Percentiles rank a stretch among this genome's conserved stretches.
These are phyloP conservation scores for Fomitopsis pulvina DNA, from an alignment of 768 basidiomycete species.

Conservation along the genomic window DNA sequence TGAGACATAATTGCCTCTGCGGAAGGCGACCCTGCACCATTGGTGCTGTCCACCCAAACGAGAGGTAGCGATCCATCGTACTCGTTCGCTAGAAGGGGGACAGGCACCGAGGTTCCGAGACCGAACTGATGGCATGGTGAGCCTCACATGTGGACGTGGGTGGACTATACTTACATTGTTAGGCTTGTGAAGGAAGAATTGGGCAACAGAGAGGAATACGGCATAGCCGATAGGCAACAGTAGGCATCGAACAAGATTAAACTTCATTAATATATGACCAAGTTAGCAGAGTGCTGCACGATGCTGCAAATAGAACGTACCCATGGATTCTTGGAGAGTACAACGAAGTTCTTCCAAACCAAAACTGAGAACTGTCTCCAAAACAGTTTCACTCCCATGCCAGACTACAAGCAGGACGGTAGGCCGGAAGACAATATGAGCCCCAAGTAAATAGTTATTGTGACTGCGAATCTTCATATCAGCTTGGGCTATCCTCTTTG, in stretches of 20 bases:
- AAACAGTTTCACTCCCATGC: slow-evolving; percentile 29
- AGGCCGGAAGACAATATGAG: too few species aligned
- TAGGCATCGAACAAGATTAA: slow-evolving; percentile 57
- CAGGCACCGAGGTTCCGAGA: slow-evolving; percentile 48
- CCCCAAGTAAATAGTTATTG: too few species aligned
- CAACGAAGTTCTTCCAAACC: slow-evolving; percentile 71
- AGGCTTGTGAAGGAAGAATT: slow-evolving; percentile 49
- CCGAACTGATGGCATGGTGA: slow-evolving; percentile 40
- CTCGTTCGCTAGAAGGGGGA: slow-evolving; percentile 38
- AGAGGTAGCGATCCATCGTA: slow-evolving; percentile 49
- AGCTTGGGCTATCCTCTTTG: too few species aligned
- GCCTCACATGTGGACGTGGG: neutral
- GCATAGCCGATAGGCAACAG: slow-evolving; percentile 61
- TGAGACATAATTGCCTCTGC: slow-evolving; percentile 53
- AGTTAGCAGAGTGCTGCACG: too few species aligned
- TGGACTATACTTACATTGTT: slow-evolving; percentile 43
- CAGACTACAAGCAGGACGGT: neutral
- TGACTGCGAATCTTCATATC: too few species aligned
- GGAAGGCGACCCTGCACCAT: slow-evolving; percentile 46
- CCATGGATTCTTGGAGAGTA: slow-evolving; percentile 57
- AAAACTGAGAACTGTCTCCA: slow-evolving; percentile 56
- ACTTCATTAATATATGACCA: slow-evolving; percentile 24
- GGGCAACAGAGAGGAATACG: slow-evolving; percentile 58
- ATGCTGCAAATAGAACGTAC: slow-evolving; percentile 29
- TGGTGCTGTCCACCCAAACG: slow-evolving; percentile 66